phyloP scores from a whole-genome alignment of 2,329 filamentous ascomycete species.

The Paraconiothyrium brasiliense region DNA sequence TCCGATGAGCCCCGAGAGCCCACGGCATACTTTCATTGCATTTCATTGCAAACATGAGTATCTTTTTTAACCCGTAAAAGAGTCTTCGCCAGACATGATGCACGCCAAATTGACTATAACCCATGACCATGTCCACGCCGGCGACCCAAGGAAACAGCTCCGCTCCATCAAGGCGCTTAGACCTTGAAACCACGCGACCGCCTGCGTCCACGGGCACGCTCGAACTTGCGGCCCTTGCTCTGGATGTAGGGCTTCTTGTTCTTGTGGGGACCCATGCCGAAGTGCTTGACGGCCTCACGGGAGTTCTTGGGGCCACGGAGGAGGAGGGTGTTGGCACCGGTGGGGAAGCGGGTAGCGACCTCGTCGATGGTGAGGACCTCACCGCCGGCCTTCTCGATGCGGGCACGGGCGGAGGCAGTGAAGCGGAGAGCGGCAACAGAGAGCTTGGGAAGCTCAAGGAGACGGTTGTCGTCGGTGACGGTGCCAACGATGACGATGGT shows the following conservation, averaged over 20 bases:
- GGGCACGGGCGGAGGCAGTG: constrained; percentile 93
- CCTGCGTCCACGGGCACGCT: constrained; percentile 98
- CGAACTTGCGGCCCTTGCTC: constrained; percentile 99
- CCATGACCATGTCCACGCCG: constrained; percentile 49
- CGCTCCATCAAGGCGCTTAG: constrained; percentile 64
- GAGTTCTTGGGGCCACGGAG: constrained; percentile 98
- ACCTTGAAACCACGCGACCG: constrained; percentile 99
- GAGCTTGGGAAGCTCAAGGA: constrained; percentile 81
- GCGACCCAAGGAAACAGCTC: constrained; percentile 49
- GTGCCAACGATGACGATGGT: constrained; percentile 91
- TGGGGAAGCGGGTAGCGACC: constrained; percentile 93
- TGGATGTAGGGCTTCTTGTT: constrained; percentile 98
- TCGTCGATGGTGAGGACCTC: constrained; percentile 96
- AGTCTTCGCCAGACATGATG: constrained; percentile 48
- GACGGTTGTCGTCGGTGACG: constrained; percentile 96
- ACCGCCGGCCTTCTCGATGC: constrained; percentile 92
- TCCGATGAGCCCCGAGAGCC: constrained; percentile 44
- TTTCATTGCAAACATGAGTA: constrained; percentile 41
- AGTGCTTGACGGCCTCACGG: constrained; percentile 98
- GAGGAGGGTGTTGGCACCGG: constrained; percentile 95
- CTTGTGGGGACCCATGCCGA: constrained; percentile 97
- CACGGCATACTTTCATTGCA: constrained; percentile 46
- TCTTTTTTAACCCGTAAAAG: constrained; percentile 48
- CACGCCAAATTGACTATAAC: constrained; percentile 46
- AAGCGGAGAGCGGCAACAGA: constrained; percentile 94